Percentiles rank a stretch among this genome's conserved stretches.
phyloP scores from a whole-genome alignment of 106 monocot genomes.

The Acorus gramineus region DNA sequence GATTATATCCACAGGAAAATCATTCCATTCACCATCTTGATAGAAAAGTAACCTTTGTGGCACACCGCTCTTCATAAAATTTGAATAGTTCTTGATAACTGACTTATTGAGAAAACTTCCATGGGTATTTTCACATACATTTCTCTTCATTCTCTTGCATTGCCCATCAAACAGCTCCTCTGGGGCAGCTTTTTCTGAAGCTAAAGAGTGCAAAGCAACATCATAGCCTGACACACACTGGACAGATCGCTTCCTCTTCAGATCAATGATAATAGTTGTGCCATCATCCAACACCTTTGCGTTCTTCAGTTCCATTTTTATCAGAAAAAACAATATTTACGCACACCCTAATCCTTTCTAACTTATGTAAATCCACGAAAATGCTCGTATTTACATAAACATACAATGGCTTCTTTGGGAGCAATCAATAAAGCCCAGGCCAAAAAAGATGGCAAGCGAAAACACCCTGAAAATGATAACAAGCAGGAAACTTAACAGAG shows the following conservation, averaged over 20 bases:
- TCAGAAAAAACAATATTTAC: slow-evolving; percentile 14
- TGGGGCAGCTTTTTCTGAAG: background rate
- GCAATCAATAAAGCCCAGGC: slow-evolving; percentile 11
- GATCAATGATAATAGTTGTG: background rate
- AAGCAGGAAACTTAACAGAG: too few relatives aligned
- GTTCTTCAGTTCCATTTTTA: slow-evolving; percentile 48
- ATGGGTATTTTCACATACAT: slow-evolving; percentile 3
- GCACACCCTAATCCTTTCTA: slow-evolving; percentile 31
- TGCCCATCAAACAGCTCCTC: background rate
- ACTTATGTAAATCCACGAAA: slow-evolving; percentile 30
- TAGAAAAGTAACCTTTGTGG: slow-evolving; percentile 49
- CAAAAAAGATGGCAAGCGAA: background rate
- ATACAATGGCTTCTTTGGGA: slow-evolving; percentile 3
- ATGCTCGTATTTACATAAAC: slow-evolving; percentile 18
- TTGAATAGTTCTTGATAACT: slow-evolving; percentile 40
- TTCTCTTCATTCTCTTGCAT: background rate
- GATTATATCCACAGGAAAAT: slow-evolving; percentile 33
- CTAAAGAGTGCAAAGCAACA: slow-evolving; percentile 4
- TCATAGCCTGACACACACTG: slow-evolving; percentile 5
- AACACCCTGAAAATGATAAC: background rate
- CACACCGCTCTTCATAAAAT: slow-evolving; percentile 50
- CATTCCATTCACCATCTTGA: slow-evolving; percentile 55
- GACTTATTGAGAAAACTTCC: slow-evolving; percentile 3
- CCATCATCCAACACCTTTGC: slow-evolving; percentile 48
- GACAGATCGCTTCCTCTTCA: slow-evolving; percentile 32